These are phyloP conservation scores for Sporothrix dimorphospora DNA, from an alignment of 2,329 filamentous ascomycete species.

Conservation along the genomic window DNA sequence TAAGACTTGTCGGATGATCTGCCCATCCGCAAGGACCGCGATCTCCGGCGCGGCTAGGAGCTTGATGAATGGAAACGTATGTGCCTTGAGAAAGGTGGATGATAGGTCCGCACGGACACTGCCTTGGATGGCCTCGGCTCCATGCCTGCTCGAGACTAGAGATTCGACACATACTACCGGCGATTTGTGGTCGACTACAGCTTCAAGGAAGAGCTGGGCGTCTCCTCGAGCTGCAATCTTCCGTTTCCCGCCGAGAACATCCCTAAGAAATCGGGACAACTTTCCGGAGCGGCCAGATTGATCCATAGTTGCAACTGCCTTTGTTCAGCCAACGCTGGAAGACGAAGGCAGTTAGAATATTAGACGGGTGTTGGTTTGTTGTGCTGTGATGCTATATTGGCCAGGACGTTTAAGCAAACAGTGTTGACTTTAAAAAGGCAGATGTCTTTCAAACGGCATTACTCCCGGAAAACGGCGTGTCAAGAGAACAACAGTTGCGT, in stretches of 20 bases:
- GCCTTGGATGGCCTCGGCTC: constrained; percentile 36
- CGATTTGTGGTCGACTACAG: constrained; percentile 33
- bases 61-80: constrained; percentile 40
- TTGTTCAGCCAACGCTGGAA: background rate
- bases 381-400: background rate
- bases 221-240: constrained; percentile 33
- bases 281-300: background rate
- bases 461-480: no score
- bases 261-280: background rate
- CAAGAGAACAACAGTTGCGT: no score
- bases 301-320: background rate
- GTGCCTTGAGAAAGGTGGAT: constrained; percentile 39
- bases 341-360: background rate
- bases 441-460: no score
- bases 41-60: constrained; percentile 49
- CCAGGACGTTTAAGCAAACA: no score
- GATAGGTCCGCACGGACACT: constrained; percentile 38
- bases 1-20: constrained; percentile 53
- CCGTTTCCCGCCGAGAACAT: constrained; percentile 36
- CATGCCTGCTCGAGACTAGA: constrained; percentile 37
- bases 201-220: constrained; percentile 41
- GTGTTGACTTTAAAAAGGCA: no score
- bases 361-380: background rate
- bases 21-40: constrained; percentile 54
- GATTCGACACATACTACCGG: constrained; percentile 38